Evolutionary conservation across 139 green algal species (phyloP).

Genomic region (Astrephomene gubernaculifera): DNA sequence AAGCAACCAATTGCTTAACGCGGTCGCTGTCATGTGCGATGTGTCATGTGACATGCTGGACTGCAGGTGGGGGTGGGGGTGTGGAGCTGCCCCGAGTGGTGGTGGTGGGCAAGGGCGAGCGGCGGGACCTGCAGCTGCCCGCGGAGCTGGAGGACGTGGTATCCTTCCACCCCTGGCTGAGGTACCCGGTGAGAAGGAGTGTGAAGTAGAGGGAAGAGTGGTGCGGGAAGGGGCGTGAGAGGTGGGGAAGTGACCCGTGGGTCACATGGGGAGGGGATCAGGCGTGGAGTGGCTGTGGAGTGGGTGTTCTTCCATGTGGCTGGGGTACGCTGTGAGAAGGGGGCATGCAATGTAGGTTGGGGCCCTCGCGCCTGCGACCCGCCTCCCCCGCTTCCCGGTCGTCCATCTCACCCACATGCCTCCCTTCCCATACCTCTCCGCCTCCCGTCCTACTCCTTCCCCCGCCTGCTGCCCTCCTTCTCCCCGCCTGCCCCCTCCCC

Average conservation of each 20-base stretch:
- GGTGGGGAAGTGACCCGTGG: neutral
- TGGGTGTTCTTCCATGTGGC: too few relatives aligned
- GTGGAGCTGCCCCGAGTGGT: conserved; percentile 9
- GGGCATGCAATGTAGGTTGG: too few relatives aligned
- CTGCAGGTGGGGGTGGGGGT: too few relatives aligned
- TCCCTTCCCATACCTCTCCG: neutral
- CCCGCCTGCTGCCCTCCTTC: too few relatives aligned
- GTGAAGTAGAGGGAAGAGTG: neutral
- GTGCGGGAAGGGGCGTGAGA: neutral
- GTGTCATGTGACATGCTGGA: too few relatives aligned
- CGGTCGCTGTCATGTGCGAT: too few relatives aligned
- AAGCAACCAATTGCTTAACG: too few relatives aligned
- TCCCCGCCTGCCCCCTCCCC: neutral
- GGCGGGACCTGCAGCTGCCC: conserved; percentile 42
- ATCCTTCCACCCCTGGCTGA: conserved; percentile 24
- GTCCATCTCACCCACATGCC: neutral
- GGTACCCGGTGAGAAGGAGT: conserved; percentile 44
- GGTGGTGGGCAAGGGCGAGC: conserved; percentile 55
- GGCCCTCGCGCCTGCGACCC: neutral
- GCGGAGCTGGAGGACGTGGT: conserved; percentile 43
- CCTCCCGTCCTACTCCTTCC: neutral
- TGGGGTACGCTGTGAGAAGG: too few relatives aligned
- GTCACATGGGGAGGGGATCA: too few relatives aligned
- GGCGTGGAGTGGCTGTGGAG: too few relatives aligned
- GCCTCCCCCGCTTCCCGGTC: neutral